phyloP scores from a whole-genome alignment of 83 land plant species.

The Isoetes engelmannii region DNA sequence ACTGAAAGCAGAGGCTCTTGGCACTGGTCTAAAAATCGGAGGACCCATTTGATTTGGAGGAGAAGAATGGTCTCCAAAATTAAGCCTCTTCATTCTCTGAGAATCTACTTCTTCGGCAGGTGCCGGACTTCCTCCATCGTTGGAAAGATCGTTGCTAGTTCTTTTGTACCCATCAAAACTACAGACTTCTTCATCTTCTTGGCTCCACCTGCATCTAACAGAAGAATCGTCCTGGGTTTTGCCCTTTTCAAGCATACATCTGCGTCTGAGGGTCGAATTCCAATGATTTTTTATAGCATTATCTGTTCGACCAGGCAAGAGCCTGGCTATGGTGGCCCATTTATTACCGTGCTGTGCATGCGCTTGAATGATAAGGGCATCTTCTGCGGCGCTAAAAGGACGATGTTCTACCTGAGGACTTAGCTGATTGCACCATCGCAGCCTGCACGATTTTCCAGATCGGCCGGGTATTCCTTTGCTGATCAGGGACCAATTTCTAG shows the following conservation, averaged over 20 bases:
- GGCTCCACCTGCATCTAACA: not conserved
- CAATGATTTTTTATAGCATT: conserved; percentile 31
- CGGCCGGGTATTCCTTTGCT: conserved; percentile 47
- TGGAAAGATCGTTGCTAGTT: conserved; percentile 16
- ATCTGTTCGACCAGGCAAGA: conserved; percentile 24
- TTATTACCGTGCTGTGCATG: conserved; percentile 24
- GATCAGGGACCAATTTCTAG: conserved; percentile 50
- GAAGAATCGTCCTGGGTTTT: conserved; percentile 2
- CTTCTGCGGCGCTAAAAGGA: conserved; percentile 25
- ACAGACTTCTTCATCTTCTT: conserved; percentile 14
- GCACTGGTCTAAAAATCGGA: conserved; percentile 18
- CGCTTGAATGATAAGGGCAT: conserved; percentile 26
- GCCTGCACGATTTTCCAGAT: conserved; percentile 25
- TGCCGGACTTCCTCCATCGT: conserved; percentile 17
- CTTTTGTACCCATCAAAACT: conserved; percentile 19
- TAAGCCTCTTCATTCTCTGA: conserved; percentile 15
- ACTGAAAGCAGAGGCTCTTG: conserved; percentile 19
- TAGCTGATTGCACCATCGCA: conserved; percentile 32
- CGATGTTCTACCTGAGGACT: conserved; percentile 29
- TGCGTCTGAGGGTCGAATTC: conserved; percentile 26
- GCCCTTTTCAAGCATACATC: conserved; percentile 2
- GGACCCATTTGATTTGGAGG: conserved; percentile 3
- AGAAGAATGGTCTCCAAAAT: conserved; percentile 11
- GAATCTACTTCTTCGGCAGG: conserved; percentile 19
- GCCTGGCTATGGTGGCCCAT: conserved; percentile 27